These are phyloP conservation scores for Penicillium nucicola DNA, from an alignment of 495 filamentous ascomycete genomes.

Conservation along the genomic window DNA sequence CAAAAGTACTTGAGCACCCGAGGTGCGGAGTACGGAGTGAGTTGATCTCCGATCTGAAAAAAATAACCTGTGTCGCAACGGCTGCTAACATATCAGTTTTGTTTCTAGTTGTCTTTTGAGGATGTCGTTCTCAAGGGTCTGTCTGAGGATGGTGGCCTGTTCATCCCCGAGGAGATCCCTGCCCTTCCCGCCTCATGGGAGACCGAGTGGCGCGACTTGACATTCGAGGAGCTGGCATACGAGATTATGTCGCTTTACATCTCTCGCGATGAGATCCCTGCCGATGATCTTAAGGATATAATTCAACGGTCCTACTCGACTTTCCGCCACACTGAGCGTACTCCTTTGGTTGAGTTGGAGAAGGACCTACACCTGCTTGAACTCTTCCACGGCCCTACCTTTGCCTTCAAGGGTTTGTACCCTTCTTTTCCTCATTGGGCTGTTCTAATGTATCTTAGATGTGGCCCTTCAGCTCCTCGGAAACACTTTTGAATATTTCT, in stretches of 20 bases:
- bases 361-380: constrained; percentile 81
- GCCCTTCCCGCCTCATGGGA: constrained; percentile 24
- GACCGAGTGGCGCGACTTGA: constrained; percentile 68
- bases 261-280: constrained; percentile 74
- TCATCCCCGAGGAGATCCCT: constrained; percentile 83
- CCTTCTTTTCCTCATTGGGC: neutral
- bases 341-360: constrained; percentile 68
- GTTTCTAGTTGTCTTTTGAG: constrained; percentile 78
- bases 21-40: constrained; percentile 74
- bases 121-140: constrained; percentile 88
- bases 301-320: constrained; percentile 78
- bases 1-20: constrained; percentile 81
- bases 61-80: too few relatives aligned
- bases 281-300: constrained; percentile 73
- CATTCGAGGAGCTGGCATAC: constrained; percentile 71
- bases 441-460: constrained; percentile 5
- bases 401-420: constrained; percentile 78
- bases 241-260: constrained; percentile 76
- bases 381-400: constrained; percentile 97
- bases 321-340: constrained; percentile 72
- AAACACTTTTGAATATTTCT: constrained; percentile 95
- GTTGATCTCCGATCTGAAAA: constrained; percentile 10
- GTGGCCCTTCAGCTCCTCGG: constrained; percentile 87
- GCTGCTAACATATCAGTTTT: too few relatives aligned
- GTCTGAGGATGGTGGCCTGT: constrained; percentile 83